A percentile compares a stretch with the other conserved stretches of the same genome.
These are phyloP conservation scores for Dioscorea alata DNA, from an alignment of 106 monocot genomes.

Conservation along the genomic window DNA sequence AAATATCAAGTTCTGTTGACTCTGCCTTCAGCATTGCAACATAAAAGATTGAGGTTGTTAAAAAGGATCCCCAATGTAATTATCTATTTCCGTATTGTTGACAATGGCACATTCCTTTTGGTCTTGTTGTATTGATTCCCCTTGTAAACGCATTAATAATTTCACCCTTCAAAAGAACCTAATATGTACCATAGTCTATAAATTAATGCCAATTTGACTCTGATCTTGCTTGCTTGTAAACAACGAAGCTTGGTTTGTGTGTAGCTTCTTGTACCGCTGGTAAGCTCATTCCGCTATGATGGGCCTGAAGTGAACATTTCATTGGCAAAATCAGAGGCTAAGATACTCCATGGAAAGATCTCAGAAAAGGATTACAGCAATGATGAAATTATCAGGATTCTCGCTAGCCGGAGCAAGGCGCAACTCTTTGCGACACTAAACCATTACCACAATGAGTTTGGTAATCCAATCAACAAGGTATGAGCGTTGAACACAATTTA, in stretches of 20 bases:
- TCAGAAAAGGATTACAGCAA: conserved; percentile 46
- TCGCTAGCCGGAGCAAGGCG: conserved; percentile 76
- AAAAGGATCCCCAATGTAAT: too few species aligned
- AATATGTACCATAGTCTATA: too few species aligned
- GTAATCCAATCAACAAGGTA: conserved; percentile 67
- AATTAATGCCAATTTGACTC: too few species aligned
- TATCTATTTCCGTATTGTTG: too few species aligned
- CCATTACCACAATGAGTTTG: conserved; percentile 62
- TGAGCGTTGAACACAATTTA: not conserved
- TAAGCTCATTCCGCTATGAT: conserved; percentile 63
- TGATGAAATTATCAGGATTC: conserved; percentile 73
- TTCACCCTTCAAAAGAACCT: too few species aligned
- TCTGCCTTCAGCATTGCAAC: too few species aligned
- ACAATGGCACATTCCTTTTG: too few species aligned
- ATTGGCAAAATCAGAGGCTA: conserved; percentile 85
- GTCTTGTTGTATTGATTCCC: too few species aligned
- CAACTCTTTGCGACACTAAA: conserved; percentile 78
- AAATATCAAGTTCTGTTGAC: too few species aligned
- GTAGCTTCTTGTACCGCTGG: conserved; percentile 69
- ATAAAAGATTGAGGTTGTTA: too few species aligned
- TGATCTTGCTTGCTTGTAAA: too few species aligned
- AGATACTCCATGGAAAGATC: conserved; percentile 69
- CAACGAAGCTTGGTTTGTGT: not conserved
- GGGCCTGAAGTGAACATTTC: conserved; percentile 48
- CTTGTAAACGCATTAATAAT: too few species aligned